Conservation (phyloP, 208 protist genomes). For the Blastocrithidia nonstop region DNA sequence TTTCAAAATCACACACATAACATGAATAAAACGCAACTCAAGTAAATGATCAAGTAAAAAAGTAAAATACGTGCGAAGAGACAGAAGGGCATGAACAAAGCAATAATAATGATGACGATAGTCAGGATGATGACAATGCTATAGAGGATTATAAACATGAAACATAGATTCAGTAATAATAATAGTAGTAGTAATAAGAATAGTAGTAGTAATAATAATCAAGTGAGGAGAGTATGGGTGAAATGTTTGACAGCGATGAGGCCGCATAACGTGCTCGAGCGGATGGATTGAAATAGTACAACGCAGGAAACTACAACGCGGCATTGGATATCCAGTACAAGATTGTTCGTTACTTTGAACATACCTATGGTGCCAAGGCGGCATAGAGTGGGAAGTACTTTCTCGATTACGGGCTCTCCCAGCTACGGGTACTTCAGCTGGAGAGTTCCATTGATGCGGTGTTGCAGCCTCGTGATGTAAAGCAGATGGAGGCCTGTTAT, state of each 20-base stretch:
- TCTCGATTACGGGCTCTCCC: conserved; percentile 80
- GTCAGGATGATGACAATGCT: conserved; percentile 5
- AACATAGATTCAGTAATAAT: too few species aligned
- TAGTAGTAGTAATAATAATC: conserved; percentile 8
- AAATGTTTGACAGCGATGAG: conserved; percentile 40
- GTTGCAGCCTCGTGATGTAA: conserved; percentile 49
- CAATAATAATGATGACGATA: conserved; percentile 10
- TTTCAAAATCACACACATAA: too few species aligned
- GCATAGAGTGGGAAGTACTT: conserved; percentile 53
- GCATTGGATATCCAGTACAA: conserved; percentile 63
- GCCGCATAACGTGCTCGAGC: conserved; percentile 29
- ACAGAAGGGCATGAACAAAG: conserved; percentile 6
- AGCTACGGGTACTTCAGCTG: conserved; percentile 56
- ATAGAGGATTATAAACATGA: too few species aligned
- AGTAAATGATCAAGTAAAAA: too few species aligned
- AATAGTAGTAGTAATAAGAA: conserved; percentile 2
- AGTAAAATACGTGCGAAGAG: too few species aligned
- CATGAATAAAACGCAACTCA: too few species aligned
- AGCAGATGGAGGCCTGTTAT: conserved; percentile 70
- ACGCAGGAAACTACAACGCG: conserved; percentile 41
- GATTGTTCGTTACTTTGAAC: conserved; percentile 61
- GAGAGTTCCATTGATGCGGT: conserved; percentile 43
- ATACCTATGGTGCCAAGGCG: conserved; percentile 48
- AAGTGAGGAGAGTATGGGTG: conserved; percentile 21
- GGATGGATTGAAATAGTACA: conserved; percentile 39